Conservation (phyloP, 441 rosid genomes). For the Pelargonium fulgidum region DNA sequence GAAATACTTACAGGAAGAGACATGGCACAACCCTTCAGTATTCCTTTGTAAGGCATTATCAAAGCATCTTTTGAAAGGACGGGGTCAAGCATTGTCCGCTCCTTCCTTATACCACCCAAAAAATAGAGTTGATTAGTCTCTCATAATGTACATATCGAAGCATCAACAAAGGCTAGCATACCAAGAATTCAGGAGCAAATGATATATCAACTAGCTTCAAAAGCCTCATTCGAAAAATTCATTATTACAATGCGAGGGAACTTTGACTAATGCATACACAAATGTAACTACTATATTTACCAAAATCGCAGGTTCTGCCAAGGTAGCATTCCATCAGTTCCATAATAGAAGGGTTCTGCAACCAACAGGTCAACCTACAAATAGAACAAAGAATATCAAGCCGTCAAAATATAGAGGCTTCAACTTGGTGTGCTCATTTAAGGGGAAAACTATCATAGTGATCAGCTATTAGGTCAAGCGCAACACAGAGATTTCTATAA, state of each 20-base stretch:
- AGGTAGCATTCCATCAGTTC: slow-evolving; percentile 75
- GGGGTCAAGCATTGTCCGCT: slow-evolving; percentile 59
- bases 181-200: not conserved
- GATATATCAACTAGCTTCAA: not conserved
- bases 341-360: slow-evolving; percentile 82
- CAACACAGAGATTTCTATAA: too few species aligned
- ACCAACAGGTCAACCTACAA: slow-evolving; percentile 73
- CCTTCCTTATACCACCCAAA: slow-evolving; percentile 52
- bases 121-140: not conserved
- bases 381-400: slow-evolving; percentile 15
- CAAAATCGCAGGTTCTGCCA: slow-evolving; percentile 96
- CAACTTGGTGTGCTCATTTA: slow-evolving; percentile 10
- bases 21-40: slow-evolving; percentile 78
- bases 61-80: slow-evolving; percentile 56
- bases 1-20: slow-evolving; percentile 61
- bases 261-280: not conserved
- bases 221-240: not conserved
- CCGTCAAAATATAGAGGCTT: slow-evolving; percentile 10
- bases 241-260: slow-evolving; percentile 10
- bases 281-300: slow-evolving; percentile 30
- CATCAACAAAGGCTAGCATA: not conserved
- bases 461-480: not conserved
- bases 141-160: not conserved
- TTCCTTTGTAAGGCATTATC: slow-evolving; percentile 78
- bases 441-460: not conserved